Conservation (phyloP, 345 rosid species). For the Luvunga scandens region DNA sequence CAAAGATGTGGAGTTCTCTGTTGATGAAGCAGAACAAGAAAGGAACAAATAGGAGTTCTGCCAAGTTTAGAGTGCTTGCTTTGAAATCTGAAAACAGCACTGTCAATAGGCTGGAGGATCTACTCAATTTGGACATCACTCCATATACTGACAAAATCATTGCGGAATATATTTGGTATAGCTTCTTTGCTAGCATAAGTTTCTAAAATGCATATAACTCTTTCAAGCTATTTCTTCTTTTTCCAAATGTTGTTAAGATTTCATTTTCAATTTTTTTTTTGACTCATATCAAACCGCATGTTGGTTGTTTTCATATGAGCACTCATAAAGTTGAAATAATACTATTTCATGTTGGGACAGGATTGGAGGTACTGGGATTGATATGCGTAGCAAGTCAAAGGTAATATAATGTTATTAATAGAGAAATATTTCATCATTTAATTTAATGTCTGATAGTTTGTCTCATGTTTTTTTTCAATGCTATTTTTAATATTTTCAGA, state of each 20-base stretch:
- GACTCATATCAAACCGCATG: background rate
- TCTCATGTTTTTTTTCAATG: conserved; percentile 3
- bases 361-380: conserved; percentile 93
- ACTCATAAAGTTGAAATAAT: background rate
- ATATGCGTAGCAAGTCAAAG: conserved; percentile 93
- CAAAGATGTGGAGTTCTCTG: conserved; percentile 67
- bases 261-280: background rate
- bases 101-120: conserved; percentile 67
- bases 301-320: background rate
- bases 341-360: conserved; percentile 35
- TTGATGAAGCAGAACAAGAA: conserved; percentile 69
- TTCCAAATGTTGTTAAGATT: background rate
- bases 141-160: conserved; percentile 82
- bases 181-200: background rate
- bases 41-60: conserved; percentile 35
- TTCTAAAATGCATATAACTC: background rate
- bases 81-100: conserved; percentile 65
- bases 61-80: conserved; percentile 60
- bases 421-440: conserved; percentile 9
- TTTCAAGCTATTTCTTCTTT: background rate
- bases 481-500: conserved; percentile 35
- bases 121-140: conserved; percentile 78
- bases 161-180: conserved; percentile 96
- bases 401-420: conserved; percentile 34
- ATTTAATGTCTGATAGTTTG: conserved; percentile 3